Evolutionary conservation across 257 asterid species (phyloP).

Genomic region (Solanum etuberosum): DNA sequence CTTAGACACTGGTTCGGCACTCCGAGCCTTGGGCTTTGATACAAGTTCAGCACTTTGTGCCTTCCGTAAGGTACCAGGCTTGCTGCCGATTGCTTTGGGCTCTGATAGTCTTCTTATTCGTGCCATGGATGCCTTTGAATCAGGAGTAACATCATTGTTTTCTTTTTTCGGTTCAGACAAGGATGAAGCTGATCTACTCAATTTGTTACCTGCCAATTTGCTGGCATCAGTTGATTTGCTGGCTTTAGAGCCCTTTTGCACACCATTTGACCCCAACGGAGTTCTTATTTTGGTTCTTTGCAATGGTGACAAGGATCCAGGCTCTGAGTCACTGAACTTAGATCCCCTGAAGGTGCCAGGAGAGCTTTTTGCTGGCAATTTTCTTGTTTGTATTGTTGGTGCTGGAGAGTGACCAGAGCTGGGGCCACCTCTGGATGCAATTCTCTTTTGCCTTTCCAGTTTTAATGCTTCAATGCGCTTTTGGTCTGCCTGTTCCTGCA

Average conservation of each 20-base stretch:
- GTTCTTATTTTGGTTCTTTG: slow-evolving; percentile 82
- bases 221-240: slow-evolving; percentile 39
- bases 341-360: slow-evolving; percentile 60
- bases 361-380: slow-evolving; percentile 52
- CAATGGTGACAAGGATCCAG: slow-evolving; percentile 80
- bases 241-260: slow-evolving; percentile 37
- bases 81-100: slow-evolving; percentile 44
- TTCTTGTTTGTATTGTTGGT: slow-evolving; percentile 32
- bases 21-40: slow-evolving; percentile 26
- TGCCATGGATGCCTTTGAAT: slow-evolving; percentile 59
- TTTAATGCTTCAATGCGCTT: slow-evolving; percentile 73
- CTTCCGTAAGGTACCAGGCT: slow-evolving; percentile 32
- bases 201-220: slow-evolving; percentile 45
- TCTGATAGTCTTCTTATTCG: slow-evolving; percentile 77
- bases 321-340: slow-evolving; percentile 82
- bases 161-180: slow-evolving; percentile 55
- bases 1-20: slow-evolving; percentile 26
- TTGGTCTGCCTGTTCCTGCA: slow-evolving; percentile 68
- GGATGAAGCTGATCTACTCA: slow-evolving; percentile 63
- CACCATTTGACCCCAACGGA: slow-evolving; percentile 35
- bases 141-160: slow-evolving; percentile 37
- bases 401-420: slow-evolving; percentile 30
- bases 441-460: slow-evolving; percentile 77
- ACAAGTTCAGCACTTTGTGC: slow-evolving; percentile 40
- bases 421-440: slow-evolving; percentile 55